These are phyloP conservation scores for Pichia gijzeniarum DNA, from an alignment of 805 yeast species.

Conservation along the genomic window DNA sequence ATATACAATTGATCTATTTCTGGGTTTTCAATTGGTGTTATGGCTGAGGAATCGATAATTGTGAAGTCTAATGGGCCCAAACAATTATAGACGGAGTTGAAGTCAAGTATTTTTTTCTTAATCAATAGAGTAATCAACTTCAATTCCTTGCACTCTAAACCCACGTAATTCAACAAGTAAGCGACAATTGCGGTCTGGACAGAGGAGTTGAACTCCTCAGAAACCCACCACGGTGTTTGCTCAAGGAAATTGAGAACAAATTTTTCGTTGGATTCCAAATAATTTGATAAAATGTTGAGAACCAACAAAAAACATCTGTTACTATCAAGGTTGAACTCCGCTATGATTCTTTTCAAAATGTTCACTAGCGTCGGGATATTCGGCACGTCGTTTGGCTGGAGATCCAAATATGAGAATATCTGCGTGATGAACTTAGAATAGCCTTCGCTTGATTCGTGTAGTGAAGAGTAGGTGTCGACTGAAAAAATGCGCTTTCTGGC, in stretches of 20 bases:
- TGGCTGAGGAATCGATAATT: constrained; percentile 14
- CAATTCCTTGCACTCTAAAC: constrained; percentile 17
- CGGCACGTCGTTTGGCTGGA: constrained; percentile 22
- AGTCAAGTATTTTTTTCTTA: constrained; percentile 58
- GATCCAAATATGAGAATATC: constrained; percentile 34
- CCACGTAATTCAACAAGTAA: constrained; percentile 21
- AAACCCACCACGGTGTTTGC: constrained; percentile 57
- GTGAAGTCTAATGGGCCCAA: constrained; percentile 40
- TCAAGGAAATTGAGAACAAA: constrained; percentile 47
- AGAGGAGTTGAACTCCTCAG: constrained; percentile 12
- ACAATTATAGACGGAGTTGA: constrained; percentile 53
- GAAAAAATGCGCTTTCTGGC: constrained; percentile 27
- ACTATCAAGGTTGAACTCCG: constrained; percentile 72
- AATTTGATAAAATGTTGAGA: constrained; percentile 44
- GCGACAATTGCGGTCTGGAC: constrained; percentile 20
- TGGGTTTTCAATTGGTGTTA: constrained; percentile 13
- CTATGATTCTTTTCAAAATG: constrained; percentile 54
- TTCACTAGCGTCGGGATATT: constrained; percentile 36
- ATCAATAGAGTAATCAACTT: constrained; percentile 47
- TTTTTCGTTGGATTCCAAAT: constrained; percentile 37
- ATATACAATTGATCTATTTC: constrained; percentile 39
- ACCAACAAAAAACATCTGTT: constrained; percentile 59
- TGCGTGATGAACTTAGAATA: constrained; percentile 57
- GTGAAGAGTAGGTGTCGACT: constrained; percentile 43
- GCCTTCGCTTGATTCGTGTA: constrained; percentile 76